Evolutionary conservation across 352 stramenopile genomes (phyloP), one percentile per base, ranked within the genome.

Genomic region (Hyphochytrium catenoides): DNA sequence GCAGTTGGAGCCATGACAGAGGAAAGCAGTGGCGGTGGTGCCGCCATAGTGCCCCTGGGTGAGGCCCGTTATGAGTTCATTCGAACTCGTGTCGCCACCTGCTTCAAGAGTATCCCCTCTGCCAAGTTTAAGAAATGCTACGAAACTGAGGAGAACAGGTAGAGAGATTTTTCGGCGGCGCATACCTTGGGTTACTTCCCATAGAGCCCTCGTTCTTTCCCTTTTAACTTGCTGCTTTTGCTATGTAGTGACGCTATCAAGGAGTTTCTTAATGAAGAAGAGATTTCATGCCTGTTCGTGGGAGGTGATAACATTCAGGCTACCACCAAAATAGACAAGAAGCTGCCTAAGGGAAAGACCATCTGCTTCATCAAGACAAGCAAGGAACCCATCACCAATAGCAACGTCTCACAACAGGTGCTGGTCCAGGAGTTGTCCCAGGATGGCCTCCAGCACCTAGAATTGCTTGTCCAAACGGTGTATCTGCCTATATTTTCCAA

Each of bases 401-500:
- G 69, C 35, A 88, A 88, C 37, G 62, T 92, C 14, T 46, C 66
- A 15, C 73, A 55, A 3, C 79, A 94, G 44, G 53, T 93, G 19
- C 68, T 79, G 38, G 48, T 81, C 39, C 79, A 71, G 41, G 69
- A 83, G 38, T 41, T 82, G n/a, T 77, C 69, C 3, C 72, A 56
- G 22, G 90, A 62, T 17, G 85, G 74, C 18, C 83, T 96, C 31
- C 81, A 94, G 52, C 86, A 95, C 48, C 50, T 97, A 12, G 86
- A 97, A 47, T 68, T 81, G 4, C 43, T 95, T 6, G 79, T 92
- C 26, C 79, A 79, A 11, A 82, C 94, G 39, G 65, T 96, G 5
- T 93, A 94, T 48, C 48, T 96, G 27, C 86, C 86, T 6, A 48
- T 97, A 16, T 81, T 96, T 26, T 91, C 70, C 17, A 97, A 97